These are phyloP conservation scores for Metschnikowia reukaufii DNA, from an alignment of 805 yeast species.

Conservation along the genomic window DNA sequence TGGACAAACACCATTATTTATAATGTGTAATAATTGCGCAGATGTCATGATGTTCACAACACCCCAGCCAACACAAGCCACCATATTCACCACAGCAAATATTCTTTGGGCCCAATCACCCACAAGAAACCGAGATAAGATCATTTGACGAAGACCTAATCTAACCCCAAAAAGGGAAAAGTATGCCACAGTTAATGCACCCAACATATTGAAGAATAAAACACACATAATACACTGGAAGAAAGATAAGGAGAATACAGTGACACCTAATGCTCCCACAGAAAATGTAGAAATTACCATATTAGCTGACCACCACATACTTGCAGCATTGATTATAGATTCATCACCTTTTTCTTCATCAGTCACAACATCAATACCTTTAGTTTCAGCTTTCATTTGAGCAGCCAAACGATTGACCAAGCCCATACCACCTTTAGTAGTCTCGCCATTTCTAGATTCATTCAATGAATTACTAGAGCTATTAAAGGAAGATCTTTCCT, in stretches of 20 bases:
- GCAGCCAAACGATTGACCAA: constrained; percentile 35
- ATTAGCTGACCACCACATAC: constrained; percentile 92
- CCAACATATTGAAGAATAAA: constrained; percentile 71
- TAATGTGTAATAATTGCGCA: constrained; percentile 77
- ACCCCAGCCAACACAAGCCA: constrained; percentile 95
- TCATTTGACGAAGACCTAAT: constrained; percentile 86
- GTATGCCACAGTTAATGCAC: constrained; percentile 77
- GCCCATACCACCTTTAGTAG: constrained; percentile 24
- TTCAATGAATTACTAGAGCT: constrained; percentile 23
- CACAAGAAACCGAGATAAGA: constrained; percentile 70
- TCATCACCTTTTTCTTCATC: constrained; percentile 75
- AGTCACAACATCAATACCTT: constrained; percentile 80
- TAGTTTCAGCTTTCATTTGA: constrained; percentile 44
- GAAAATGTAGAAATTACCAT: constrained; percentile 82
- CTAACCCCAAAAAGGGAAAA: constrained; percentile 81
- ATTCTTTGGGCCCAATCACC: constrained; percentile 77
- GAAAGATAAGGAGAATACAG: constrained; percentile 66
- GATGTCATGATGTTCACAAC: constrained; percentile 88
- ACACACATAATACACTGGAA: constrained; percentile 68
- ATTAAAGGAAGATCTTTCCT: no score
- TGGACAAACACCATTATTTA: constrained; percentile 67
- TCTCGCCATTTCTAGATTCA: constrained; percentile 27
- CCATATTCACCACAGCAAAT: constrained; percentile 70
- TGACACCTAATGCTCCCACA: constrained; percentile 62
- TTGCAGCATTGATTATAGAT: constrained; percentile 66